Conservation (phyloP, 208 protist species). For the Jaenimonas drosophilae region DNA sequence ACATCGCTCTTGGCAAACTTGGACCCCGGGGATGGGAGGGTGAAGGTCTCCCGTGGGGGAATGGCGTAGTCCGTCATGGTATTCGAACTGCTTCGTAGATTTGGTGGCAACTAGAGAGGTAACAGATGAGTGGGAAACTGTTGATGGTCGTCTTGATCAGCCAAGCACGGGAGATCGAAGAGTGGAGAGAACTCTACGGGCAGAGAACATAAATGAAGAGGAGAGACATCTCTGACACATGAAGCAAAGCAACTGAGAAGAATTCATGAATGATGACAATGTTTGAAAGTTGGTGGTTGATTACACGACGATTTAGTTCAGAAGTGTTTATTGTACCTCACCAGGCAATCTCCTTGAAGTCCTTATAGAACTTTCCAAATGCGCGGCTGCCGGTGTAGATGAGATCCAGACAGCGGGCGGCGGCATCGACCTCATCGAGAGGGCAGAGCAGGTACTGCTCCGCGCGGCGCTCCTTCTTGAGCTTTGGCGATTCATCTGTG, state of each 20-base stretch:
- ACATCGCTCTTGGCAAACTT: slow-evolving; percentile 77
- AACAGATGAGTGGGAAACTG: not conserved
- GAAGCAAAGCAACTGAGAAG: slow-evolving; percentile 4
- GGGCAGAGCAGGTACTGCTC: slow-evolving; percentile 67
- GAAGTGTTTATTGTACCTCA: slow-evolving; percentile 11
- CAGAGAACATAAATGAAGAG: slow-evolving; percentile 6
- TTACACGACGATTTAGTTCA: not conserved
- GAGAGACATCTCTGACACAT: slow-evolving; percentile 2
- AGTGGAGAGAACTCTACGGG: not conserved
- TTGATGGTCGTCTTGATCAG: not conserved
- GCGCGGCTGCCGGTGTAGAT: slow-evolving; percentile 78
- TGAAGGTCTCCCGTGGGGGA: slow-evolving; percentile 35
- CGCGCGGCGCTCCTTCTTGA: slow-evolving; percentile 71
- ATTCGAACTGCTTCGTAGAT: not conserved
- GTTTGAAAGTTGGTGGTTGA: not conserved
- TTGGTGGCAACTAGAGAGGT: not conserved
- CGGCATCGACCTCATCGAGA: slow-evolving; percentile 94
- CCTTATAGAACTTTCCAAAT: slow-evolving; percentile 88
- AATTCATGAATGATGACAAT: slow-evolving; percentile 6
- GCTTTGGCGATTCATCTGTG: slow-evolving; percentile 91
- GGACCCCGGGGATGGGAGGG: slow-evolving; percentile 47
- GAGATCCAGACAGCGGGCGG: slow-evolving; percentile 92
- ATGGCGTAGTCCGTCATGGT: slow-evolving; percentile 31
- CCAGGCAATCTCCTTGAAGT: slow-evolving; percentile 85
- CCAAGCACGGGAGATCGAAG: not conserved